Conservation (phyloP, 2,329 filamentous ascomycete species). For the Diaporthe ilicicola region DNA sequence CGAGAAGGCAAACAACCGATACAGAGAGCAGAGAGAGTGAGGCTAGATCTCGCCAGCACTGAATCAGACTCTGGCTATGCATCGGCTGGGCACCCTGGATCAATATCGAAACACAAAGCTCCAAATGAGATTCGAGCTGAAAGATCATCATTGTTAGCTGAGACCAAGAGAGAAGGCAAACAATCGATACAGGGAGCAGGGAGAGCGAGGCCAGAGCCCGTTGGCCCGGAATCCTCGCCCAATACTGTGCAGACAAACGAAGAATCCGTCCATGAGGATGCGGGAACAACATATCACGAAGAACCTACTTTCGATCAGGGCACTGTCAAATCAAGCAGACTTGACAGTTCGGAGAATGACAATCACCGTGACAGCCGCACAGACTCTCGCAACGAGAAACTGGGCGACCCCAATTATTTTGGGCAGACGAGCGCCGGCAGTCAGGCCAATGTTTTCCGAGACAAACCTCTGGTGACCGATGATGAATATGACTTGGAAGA, state of each 20-base stretch:
- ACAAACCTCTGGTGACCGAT: not conserved
- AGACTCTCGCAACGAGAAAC: not conserved
- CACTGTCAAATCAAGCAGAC: too few species aligned
- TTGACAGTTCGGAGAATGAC: accelerated
- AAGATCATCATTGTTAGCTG: too few species aligned
- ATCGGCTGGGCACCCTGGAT: too few species aligned
- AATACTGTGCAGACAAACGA: not conserved
- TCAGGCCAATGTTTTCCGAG: not conserved
- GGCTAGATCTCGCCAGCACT: too few species aligned
- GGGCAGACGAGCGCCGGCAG: accelerated
- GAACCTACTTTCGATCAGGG: not conserved
- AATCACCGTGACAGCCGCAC: not conserved
- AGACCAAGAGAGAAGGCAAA: not conserved
- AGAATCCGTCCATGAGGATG: accelerated
- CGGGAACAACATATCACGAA: not conserved
- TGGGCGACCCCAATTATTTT: accelerated
- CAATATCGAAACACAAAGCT: not conserved
- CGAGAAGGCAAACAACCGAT: not conserved
- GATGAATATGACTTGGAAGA: not conserved
- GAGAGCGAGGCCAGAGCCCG: too few species aligned
- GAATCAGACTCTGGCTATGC: not conserved
- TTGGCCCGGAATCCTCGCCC: not conserved
- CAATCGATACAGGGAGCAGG: not conserved
- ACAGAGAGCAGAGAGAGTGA: too few species aligned
- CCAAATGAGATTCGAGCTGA: too few species aligned